Evolutionary conservation across 345 rosid genomes (phyloP).

Genomic region (Eucalyptus cloeziana): DNA sequence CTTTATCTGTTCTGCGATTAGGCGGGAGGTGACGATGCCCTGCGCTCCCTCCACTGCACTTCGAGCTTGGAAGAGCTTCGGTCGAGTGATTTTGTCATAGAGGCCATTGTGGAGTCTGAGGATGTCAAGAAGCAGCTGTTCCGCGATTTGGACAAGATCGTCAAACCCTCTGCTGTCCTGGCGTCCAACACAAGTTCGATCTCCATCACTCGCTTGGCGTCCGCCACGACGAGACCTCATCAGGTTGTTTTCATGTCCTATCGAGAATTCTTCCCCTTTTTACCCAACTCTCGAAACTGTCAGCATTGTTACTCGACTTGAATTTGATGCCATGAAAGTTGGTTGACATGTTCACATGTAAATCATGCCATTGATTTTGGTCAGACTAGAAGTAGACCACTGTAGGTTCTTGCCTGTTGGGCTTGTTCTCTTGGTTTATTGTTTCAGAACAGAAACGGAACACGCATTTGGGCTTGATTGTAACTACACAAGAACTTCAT

Average conservation of each 20-base stretch:
- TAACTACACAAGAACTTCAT: neutral
- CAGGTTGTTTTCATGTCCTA: slow-evolving; percentile 29
- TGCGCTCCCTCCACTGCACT: slow-evolving; percentile 47
- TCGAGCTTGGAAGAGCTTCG: slow-evolving; percentile 44
- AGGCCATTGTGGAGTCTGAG: slow-evolving; percentile 89
- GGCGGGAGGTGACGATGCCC: slow-evolving; percentile 47
- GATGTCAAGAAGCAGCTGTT: slow-evolving; percentile 66
- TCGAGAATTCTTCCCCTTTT: neutral
- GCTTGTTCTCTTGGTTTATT: neutral
- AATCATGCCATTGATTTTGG: neutral
- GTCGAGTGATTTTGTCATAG: slow-evolving; percentile 54
- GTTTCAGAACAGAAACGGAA: neutral
- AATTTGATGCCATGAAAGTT: neutral
- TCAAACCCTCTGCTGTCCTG: slow-evolving; percentile 57
- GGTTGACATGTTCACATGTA: neutral
- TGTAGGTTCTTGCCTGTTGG: neutral
- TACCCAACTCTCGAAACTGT: neutral
- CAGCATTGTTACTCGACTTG: neutral
- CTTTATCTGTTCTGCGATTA: neutral
- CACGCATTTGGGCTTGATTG: neutral
- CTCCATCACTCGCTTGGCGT: slow-evolving; percentile 80
- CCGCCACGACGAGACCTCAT: slow-evolving; percentile 55
- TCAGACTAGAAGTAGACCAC: neutral
- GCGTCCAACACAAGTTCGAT: slow-evolving; percentile 93
- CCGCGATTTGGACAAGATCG: slow-evolving; percentile 39